Percentiles rank a stretch among this genome's conserved stretches.
These are phyloP conservation scores for Citrus mangshanensis DNA, from an alignment of 345 rosid genomes.

Conservation along the genomic window DNA sequence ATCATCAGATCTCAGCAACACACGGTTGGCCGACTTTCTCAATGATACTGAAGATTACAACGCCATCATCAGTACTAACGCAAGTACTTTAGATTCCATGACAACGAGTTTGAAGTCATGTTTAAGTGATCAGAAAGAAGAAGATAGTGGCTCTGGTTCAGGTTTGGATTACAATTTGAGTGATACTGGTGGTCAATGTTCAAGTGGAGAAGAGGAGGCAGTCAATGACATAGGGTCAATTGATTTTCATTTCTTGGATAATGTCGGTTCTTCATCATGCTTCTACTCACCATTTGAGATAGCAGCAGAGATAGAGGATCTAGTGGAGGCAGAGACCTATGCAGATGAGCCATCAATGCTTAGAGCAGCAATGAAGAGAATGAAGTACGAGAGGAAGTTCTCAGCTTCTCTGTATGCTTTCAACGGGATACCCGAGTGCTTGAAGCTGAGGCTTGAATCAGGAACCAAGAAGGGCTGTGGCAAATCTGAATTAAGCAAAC, in stretches of 20 bases:
- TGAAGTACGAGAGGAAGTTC: conserved; percentile 58
- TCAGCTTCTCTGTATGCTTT: conserved; percentile 67
- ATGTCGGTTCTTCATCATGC: conserved; percentile 19
- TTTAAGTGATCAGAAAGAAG: conserved; percentile 30
- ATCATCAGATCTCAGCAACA: conserved; percentile 21
- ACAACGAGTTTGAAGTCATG: conserved; percentile 31
- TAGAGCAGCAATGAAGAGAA: conserved; percentile 53
- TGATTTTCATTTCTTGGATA: conserved; percentile 50
- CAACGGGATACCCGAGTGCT: conserved; percentile 56
- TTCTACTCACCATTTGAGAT: conserved; percentile 56
- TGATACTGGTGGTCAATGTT: conserved; percentile 28
- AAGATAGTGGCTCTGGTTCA: background rate
- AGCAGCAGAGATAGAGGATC: conserved; percentile 44
- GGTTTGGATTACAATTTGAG: conserved; percentile 18
- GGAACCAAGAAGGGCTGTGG: conserved; percentile 21
- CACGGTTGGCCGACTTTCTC: conserved; percentile 41
- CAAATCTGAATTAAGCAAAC: conserved; percentile 27
- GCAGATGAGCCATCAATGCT: conserved; percentile 43
- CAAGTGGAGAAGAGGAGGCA: conserved; percentile 23
- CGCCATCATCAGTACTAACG: background rate
- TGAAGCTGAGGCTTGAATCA: conserved; percentile 38
- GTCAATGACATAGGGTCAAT: conserved; percentile 15
- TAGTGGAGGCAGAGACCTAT: conserved; percentile 29
- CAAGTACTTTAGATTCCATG: conserved; percentile 17
- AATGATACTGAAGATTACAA: conserved; percentile 32